A percentile compares a stretch with the other conserved stretches of the same genome.
These are phyloP conservation scores for Pyrus betulifolia DNA, from an alignment of 306 rosid genomes.

Conservation along the genomic window DNA sequence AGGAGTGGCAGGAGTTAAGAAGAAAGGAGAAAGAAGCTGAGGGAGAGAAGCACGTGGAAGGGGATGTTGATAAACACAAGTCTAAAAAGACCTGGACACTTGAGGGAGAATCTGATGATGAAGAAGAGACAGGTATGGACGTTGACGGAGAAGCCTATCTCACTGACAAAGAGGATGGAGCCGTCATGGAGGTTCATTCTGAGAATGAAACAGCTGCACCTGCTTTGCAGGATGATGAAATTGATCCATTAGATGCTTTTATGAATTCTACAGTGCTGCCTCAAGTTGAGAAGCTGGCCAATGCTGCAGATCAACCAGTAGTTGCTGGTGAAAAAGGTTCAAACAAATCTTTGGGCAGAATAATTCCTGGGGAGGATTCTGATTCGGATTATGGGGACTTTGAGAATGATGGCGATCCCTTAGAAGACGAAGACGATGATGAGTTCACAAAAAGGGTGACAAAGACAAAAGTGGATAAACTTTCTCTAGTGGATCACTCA, in stretches of 20 bases:
- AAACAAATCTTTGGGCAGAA: no score
- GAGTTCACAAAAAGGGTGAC: constrained; percentile 69
- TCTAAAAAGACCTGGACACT: constrained; percentile 82
- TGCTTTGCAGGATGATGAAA: no score
- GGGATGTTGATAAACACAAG: constrained; percentile 42
- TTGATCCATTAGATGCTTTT: no score
- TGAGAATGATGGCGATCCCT: no score
- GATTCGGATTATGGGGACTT: no score
- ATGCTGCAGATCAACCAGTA: no score
- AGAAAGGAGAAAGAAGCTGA: constrained; percentile 79
- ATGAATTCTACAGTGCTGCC: no score
- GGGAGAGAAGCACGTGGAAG: constrained; percentile 62
- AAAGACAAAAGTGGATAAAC: constrained; percentile 87
- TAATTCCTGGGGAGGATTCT: no score
- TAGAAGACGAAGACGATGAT: no score
- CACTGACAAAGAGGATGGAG: constrained; percentile 28
- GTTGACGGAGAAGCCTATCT: constrained; percentile 42
- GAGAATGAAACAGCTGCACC: no score
- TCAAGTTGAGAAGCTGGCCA: no score
- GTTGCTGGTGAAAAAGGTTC: no score
- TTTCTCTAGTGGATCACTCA: constrained; percentile 64
- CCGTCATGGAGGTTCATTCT: neutral
- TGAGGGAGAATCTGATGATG: constrained; percentile 93
- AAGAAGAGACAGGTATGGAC: constrained; percentile 60
- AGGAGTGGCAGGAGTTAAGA: constrained; percentile 82